Conservation (phyloP, 805 yeast species). For the Grigorovia transvaalensis region DNA sequence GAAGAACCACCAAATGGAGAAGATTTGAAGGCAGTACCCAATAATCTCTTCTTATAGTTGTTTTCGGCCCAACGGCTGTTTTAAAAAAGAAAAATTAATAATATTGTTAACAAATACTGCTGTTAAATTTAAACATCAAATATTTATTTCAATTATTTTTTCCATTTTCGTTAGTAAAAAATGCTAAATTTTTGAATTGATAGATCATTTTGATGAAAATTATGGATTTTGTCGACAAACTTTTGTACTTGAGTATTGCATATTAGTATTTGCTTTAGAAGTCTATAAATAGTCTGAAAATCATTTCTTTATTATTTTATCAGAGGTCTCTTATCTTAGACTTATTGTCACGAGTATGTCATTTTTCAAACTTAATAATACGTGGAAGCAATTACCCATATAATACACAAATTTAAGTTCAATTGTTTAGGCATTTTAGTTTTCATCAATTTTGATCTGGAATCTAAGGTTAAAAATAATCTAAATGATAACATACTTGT, state of each 20-base stretch:
- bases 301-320: no score
- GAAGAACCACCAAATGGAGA: conserved; percentile 99
- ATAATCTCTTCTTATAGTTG: conserved; percentile 95
- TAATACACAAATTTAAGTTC: neutral
- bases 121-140: no score
- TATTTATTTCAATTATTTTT: neutral
- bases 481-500: conserved; percentile 38
- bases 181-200: neutral
- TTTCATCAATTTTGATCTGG: neutral
- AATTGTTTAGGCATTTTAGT: no score
- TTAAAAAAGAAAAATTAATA: conserved; percentile 9
- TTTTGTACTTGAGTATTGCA: no score
- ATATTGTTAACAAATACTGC: neutral
- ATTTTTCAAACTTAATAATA: no score
- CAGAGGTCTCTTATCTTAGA: no score
- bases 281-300: no score
- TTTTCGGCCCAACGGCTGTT: conserved; percentile 99
- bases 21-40: conserved; percentile 99
- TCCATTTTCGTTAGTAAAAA: conserved; percentile 1
- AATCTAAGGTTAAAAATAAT: no score
- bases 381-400: no score
- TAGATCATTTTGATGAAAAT: no score
- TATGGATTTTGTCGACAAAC: neutral
- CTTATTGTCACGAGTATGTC: no score
- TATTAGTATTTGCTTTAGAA: no score